These are phyloP conservation scores for Pseudogymnoascus sp. DNA, from an alignment of 2,329 filamentous ascomycete species.

Conservation along the genomic window DNA sequence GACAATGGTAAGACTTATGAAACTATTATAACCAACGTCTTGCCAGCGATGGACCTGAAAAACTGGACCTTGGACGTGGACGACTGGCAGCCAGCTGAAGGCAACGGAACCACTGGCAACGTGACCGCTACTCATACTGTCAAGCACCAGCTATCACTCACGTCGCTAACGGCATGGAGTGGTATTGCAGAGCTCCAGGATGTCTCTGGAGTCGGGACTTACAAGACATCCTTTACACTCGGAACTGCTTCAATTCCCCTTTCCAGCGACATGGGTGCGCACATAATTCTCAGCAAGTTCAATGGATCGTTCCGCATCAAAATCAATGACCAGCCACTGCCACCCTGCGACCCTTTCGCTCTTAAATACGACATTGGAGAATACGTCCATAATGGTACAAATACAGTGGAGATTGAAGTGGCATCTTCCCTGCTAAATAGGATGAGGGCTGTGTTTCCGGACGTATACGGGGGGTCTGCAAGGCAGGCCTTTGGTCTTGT, in stretches of 20 bases:
- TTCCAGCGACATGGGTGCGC: neutral
- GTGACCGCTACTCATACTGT: neutral
- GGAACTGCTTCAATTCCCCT: neutral
- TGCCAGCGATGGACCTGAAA: neutral
- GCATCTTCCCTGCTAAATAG: neutral
- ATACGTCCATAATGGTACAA: neutral
- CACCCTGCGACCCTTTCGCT: neutral
- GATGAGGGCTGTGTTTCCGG: neutral
- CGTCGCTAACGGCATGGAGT: neutral
- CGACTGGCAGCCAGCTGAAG: conserved; percentile 8
- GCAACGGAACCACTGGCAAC: neutral
- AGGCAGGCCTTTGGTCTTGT: neutral
- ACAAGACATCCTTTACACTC: neutral
- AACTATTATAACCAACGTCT: neutral
- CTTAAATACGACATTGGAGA: neutral
- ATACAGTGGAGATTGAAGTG: neutral
- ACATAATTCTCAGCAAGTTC: neutral
- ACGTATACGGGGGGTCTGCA: neutral
- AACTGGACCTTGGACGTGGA: neutral
- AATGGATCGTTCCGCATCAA: neutral
- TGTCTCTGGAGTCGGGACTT: conserved; percentile 9
- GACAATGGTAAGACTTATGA: conserved; percentile 3
- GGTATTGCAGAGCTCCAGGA: conserved; percentile 1
- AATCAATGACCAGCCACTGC: neutral
- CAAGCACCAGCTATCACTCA: conserved; percentile 8